A percentile compares a stretch with the other conserved stretches of the same genome.
These are phyloP conservation scores for Penicillium sp. DNA, from an alignment of 2,329 filamentous ascomycete species.

Conservation along the genomic window DNA sequence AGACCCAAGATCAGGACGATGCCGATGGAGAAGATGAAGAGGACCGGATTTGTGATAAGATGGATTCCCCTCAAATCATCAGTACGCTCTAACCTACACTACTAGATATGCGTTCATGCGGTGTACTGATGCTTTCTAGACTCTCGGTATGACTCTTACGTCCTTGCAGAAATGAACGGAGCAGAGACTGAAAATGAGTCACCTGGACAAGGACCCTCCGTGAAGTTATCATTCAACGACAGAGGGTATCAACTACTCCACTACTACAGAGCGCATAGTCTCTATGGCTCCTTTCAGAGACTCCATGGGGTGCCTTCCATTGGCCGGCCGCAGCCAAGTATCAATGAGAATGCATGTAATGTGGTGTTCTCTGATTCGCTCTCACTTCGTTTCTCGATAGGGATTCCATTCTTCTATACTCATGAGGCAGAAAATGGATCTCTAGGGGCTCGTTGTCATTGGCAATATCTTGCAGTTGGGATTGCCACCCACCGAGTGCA, in stretches of 20 bases:
- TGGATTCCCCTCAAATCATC: slow-evolving; percentile 14
- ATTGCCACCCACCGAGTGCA: slow-evolving; percentile 35
- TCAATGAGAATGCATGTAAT: slow-evolving; percentile 23
- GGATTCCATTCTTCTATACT: slow-evolving; percentile 41
- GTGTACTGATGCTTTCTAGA: slow-evolving; percentile 18
- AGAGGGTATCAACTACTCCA: slow-evolving; percentile 36
- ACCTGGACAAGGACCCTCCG: slow-evolving; percentile 25
- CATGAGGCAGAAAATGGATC: slow-evolving; percentile 26
- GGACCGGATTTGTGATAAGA: too few relatives aligned
- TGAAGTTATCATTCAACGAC: slow-evolving; percentile 39
- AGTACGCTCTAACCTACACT: too few relatives aligned
- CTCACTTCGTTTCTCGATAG: slow-evolving; percentile 37
- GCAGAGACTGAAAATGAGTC: slow-evolving; percentile 1
- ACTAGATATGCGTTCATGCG: too few relatives aligned
- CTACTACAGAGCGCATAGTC: slow-evolving; percentile 30
- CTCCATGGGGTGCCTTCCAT: slow-evolving; percentile 15
- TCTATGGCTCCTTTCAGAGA: slow-evolving; percentile 38
- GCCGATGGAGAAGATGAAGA: slow-evolving; percentile 1
- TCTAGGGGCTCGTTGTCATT: slow-evolving; percentile 30
- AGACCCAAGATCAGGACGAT: not conserved
- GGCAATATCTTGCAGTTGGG: slow-evolving; percentile 43
- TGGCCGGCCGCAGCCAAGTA: slow-evolving; percentile 17
- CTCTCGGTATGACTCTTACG: slow-evolving; percentile 17
- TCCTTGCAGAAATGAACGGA: slow-evolving; percentile 18
- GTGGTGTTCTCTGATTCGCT: slow-evolving; percentile 27